Evolutionary conservation across 2,329 filamentous ascomycete genomes (phyloP).

Genomic region (Colletotrichum scovillei): DNA sequence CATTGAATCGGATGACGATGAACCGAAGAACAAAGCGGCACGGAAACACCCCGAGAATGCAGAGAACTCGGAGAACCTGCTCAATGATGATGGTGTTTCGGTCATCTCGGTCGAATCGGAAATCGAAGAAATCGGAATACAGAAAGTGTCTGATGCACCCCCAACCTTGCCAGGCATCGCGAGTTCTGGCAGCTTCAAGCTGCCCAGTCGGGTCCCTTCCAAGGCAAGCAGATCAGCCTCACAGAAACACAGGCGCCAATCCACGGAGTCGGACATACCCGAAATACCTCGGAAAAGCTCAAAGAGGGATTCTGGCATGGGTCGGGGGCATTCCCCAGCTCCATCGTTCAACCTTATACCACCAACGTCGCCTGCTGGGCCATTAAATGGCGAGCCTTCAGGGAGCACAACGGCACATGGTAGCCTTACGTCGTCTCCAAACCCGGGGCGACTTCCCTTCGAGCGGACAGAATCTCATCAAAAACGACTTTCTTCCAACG

Average conservation of each 20-base stretch:
- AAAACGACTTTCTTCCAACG: constrained; percentile 59
- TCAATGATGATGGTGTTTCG: constrained; percentile 60
- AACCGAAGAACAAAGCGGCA: constrained; percentile 45
- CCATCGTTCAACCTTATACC: constrained; percentile 49
- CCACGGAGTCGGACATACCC: constrained; percentile 55
- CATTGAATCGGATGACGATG: constrained; percentile 73
- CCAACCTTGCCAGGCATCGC: constrained; percentile 71
- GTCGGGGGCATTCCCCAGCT: constrained; percentile 45
- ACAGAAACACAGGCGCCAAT: constrained; percentile 46
- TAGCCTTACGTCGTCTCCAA: constrained; percentile 17
- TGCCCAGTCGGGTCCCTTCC: constrained; percentile 73
- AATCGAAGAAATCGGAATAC: constrained; percentile 53
- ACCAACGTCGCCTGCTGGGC: constrained; percentile 27
- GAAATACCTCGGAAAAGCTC: constrained; percentile 80
- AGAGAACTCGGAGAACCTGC: constrained; percentile 46
- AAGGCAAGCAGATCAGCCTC: constrained; percentile 60
- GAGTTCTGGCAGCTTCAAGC: constrained; percentile 67
- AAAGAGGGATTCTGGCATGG: constrained; percentile 64
- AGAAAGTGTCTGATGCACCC: constrained; percentile 59
- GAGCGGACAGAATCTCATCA: constrained; percentile 64
- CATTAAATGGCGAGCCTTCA: constrained; percentile 29
- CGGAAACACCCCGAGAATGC: constrained; percentile 38
- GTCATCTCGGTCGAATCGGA: constrained; percentile 50
- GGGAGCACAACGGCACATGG: neutral
- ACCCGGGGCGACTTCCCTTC: constrained; percentile 59